Base-by-base conservation (phyloP, 2,329 filamentous ascomycete genomes). In the Exophiala mesophila region DNA sequence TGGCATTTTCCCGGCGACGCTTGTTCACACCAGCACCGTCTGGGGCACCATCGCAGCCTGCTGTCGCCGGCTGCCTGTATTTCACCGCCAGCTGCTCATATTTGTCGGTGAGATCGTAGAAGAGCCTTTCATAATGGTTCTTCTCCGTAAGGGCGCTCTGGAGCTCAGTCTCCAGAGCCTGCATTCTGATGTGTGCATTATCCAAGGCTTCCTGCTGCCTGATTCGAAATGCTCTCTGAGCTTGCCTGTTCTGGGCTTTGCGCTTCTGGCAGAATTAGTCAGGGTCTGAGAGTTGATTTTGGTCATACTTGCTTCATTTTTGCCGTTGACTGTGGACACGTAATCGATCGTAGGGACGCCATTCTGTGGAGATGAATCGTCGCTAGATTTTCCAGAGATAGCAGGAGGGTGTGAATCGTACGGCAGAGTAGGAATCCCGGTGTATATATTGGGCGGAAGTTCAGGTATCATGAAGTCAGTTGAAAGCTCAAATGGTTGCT, bases 231-330 rank as follows among this genome's bases (percentile, higher is more conserved):
- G 89, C 89, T 45, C 89, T 80, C 66, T 96, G 89, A 5, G 89
- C 89, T 5, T 88, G 88, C 53, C 89, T 79, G 56, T 96, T 96
- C 61, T 96, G 89, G 5, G 92, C 92, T 70, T 97, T 97, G 55
- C 67, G 66, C 57, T 70, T 71, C 68, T 70, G 17, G 10, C 15
- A 23, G 7, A 13, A 20, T 42, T 17, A 46, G 43, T 37, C 92
- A 2, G 85, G n/a, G n/a, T n/a, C n/a, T n/a, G n/a, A n/a, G n/a
- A n/a, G n/a, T n/a, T n/a, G n/a, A n/a, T n/a, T n/a, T n/a, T n/a
- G n/a, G n/a, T n/a, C n/a, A n/a, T 29, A 32, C 42, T 24, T 13
- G 42, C 39, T 39, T 43, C 44, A 21, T 47, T 47, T 24, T 32
- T 39, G 12, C 23, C 12, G 23, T 26, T 12, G 12, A 26, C 23